Evolutionary conservation across 2,329 filamentous ascomycete genomes (phyloP).

Genomic region (Nigrospora oryzae): DNA sequence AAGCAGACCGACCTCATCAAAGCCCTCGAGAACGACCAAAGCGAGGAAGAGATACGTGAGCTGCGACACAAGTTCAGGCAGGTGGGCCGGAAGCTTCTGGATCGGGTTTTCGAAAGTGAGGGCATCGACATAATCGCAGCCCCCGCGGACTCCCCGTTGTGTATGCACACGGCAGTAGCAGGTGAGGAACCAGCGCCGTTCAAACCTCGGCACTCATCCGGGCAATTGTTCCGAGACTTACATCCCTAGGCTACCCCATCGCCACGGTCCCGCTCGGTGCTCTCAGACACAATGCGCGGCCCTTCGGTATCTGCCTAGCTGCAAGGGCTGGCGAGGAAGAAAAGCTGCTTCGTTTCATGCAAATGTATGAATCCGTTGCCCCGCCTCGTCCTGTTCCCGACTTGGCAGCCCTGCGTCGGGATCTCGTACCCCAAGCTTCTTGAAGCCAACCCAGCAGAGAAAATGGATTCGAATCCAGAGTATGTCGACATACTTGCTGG

Average conservation of each 20-base stretch:
- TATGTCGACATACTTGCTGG: too few species aligned
- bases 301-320: neutral
- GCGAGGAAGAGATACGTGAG: neutral
- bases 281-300: neutral
- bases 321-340: neutral
- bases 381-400: neutral
- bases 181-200: neutral
- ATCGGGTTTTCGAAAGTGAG: neutral
- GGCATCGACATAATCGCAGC: constrained; percentile 1
- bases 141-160: neutral
- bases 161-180: constrained; percentile 1
- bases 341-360: neutral
- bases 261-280: neutral
- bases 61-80: neutral
- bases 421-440: too few species aligned
- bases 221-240: neutral
- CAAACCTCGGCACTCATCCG: neutral
- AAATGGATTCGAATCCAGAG: too few species aligned
- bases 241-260: neutral
- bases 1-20: constrained; percentile 1
- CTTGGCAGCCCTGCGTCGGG: neutral
- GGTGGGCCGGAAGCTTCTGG: neutral
- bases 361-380: neutral
- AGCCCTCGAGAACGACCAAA: neutral
- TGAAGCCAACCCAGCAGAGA: too few species aligned